phyloP scores from a whole-genome alignment of 768 basidiomycete species.

The Suillus sp. region DNA sequence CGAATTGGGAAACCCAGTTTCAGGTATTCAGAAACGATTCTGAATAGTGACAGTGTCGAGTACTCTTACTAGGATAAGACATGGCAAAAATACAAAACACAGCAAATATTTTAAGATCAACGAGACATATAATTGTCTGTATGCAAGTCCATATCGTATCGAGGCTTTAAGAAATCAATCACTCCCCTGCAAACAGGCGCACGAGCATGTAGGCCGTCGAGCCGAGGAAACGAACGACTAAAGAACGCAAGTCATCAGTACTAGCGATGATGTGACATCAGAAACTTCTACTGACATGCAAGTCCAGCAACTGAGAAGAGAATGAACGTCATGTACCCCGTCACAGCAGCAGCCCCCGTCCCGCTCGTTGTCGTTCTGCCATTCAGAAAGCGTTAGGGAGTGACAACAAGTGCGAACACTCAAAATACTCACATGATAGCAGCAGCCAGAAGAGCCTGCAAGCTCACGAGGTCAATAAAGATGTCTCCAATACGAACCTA shows the following conservation, averaged over 20 bases:
- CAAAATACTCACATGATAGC: slow-evolving; percentile 60
- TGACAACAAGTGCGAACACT: slow-evolving; percentile 1
- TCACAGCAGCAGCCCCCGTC: slow-evolving; percentile 57
- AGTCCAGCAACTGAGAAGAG: slow-evolving; percentile 87
- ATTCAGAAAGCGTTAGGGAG: slow-evolving; percentile 3
- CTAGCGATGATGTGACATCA: not conserved
- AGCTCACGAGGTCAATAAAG: slow-evolving; percentile 17
- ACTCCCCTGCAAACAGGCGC: slow-evolving; percentile 89
- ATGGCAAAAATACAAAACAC: not conserved
- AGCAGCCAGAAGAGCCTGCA: slow-evolving; percentile 70
- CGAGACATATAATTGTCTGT: not conserved
- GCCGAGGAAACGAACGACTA: slow-evolving; percentile 86
- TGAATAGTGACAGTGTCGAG: no score
- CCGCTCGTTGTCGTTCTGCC: slow-evolving; percentile 43
- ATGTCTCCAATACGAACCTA: not conserved
- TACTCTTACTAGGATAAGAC: not conserved
- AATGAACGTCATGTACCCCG: slow-evolving; percentile 88
- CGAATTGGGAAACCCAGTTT: not conserved
- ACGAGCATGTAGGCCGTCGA: slow-evolving; percentile 82
- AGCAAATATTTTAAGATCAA: not conserved
- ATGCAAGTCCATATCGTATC: not conserved
- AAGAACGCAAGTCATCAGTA: not conserved
- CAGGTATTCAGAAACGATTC: no score
- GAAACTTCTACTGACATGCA: slow-evolving; percentile 62
- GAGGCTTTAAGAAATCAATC: slow-evolving; percentile 20